These are phyloP conservation scores for Cutaneotrichosporon cavernicola DNA, from an alignment of 1,284 basidiomycete genomes.

Conservation along the genomic window DNA sequence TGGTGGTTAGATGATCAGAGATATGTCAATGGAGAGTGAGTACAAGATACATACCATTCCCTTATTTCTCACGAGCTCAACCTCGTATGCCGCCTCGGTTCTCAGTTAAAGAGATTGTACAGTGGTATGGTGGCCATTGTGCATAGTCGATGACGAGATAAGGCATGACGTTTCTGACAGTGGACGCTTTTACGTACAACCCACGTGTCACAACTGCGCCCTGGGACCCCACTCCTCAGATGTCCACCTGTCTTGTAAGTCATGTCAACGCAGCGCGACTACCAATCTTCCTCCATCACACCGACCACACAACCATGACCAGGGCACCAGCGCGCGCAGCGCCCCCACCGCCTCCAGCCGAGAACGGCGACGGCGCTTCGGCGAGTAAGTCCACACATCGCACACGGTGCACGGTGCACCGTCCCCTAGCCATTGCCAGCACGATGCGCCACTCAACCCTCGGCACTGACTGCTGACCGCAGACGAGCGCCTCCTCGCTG, in stretches of 20 bases:
- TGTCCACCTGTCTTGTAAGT: background rate
- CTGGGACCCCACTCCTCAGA: background rate
- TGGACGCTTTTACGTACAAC: too few relatives aligned
- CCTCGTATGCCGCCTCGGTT: too few relatives aligned
- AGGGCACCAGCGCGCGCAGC: slow-evolving; percentile 36
- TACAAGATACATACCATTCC: too few relatives aligned
- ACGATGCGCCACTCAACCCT: background rate
- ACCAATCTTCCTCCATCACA: background rate
- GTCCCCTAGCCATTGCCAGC: background rate
- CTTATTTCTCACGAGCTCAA: too few relatives aligned
- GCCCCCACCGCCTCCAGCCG: slow-evolving; percentile 43
- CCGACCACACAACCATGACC: slow-evolving; percentile 22
- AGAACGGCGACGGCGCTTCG: slow-evolving; percentile 43
- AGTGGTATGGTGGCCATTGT: too few relatives aligned
- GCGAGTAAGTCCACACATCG: slow-evolving; percentile 36
- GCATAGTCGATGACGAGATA: too few relatives aligned
- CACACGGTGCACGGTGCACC: background rate
- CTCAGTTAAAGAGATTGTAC: too few relatives aligned
- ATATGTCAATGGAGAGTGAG: background rate
- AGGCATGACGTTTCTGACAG: too few relatives aligned
- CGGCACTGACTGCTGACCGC: slow-evolving; percentile 22
- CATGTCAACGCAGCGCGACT: background rate
- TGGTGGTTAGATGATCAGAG: background rate
- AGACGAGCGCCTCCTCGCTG: slow-evolving; percentile 73
- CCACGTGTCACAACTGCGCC: background rate